Conservation (phyloP, 2,329 filamentous ascomycete species). For the Falciphora oryzae region DNA sequence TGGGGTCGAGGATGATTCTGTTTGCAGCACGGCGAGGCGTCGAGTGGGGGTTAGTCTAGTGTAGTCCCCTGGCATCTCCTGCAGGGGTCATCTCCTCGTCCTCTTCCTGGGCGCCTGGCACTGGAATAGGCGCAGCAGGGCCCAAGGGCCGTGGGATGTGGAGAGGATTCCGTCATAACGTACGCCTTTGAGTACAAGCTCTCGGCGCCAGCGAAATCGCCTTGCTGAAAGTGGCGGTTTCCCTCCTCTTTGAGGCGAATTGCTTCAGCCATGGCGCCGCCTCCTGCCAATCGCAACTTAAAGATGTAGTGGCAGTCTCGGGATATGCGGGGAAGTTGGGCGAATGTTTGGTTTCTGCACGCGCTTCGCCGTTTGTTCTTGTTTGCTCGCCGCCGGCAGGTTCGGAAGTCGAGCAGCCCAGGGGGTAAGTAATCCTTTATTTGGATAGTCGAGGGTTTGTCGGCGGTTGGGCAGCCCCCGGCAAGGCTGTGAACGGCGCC, state of each 20-base stretch:
- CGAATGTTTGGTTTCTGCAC: too few relatives aligned
- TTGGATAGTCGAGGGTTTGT: too few relatives aligned
- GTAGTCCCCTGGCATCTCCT: neutral
- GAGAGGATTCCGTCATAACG: slow-evolving; percentile 21
- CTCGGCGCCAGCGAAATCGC: slow-evolving; percentile 62
- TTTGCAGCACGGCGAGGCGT: neutral
- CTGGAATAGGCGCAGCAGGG: neutral
- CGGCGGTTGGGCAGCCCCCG: too few relatives aligned
- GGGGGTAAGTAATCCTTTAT: too few relatives aligned
- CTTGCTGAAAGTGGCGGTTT: slow-evolving; percentile 58
- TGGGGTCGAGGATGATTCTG: slow-evolving; percentile 72
- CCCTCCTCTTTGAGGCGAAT: slow-evolving; percentile 49
- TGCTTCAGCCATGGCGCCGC: too few relatives aligned
- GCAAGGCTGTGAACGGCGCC: too few relatives aligned
- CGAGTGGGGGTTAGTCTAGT: neutral
- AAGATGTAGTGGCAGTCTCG: too few relatives aligned
- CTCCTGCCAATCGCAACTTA: too few relatives aligned
- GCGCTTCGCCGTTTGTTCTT: too few relatives aligned
- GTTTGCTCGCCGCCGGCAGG: too few relatives aligned
- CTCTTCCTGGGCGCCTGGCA: neutral
- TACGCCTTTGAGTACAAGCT: slow-evolving; percentile 67
- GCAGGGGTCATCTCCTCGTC: neutral
- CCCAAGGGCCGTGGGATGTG: neutral
- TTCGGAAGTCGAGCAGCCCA: too few relatives aligned
- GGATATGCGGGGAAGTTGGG: too few relatives aligned